Percentiles rank a stretch among this genome's conserved stretches.
Evolutionary conservation across 164 flowering plant genomes (phyloP).

Genomic region (Aristolochia californica): DNA sequence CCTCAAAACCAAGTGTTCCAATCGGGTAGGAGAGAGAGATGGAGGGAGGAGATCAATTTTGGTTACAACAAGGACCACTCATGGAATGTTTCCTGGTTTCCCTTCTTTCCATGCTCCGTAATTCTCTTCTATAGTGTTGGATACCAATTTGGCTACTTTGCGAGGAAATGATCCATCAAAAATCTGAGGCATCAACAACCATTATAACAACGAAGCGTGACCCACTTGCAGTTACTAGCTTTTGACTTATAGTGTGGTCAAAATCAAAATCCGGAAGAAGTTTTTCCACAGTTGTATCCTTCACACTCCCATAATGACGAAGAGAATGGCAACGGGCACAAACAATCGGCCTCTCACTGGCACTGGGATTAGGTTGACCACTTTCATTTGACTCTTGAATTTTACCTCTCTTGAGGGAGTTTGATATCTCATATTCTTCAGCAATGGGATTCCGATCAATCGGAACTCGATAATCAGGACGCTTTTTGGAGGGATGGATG

Average conservation of each 20-base stretch:
- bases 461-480: constrained; percentile 20
- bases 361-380: not conserved
- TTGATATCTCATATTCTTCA: constrained; percentile 51
- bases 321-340: constrained; percentile 84
- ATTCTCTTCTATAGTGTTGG: constrained; percentile 60
- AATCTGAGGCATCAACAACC: constrained; percentile 88
- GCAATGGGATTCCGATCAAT: constrained; percentile 26
- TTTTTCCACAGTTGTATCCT: constrained; percentile 67
- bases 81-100: constrained; percentile 77
- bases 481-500: constrained; percentile 38
- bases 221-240: constrained; percentile 36
- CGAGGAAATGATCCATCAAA: constrained; percentile 88
- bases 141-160: constrained; percentile 57
- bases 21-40: constrained; percentile 42
- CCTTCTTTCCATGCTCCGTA: constrained; percentile 71
- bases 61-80: constrained; percentile 75
- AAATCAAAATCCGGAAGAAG: constrained; percentile 93
- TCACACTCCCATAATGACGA: constrained; percentile 72
- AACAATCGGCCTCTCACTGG: constrained; percentile 39
- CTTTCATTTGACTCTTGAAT: constrained; percentile 13
- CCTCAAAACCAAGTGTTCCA: constrained; percentile 94
- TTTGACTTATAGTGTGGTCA: constrained; percentile 79
- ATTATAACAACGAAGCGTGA: constrained; percentile 61
- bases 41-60: constrained; percentile 81
- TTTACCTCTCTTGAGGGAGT: constrained; percentile 50